Evolutionary conservation across 1,284 basidiomycete species (phyloP), one percentile per base, ranked within the genome.

Genomic region (Naganishia sp.): DNA sequence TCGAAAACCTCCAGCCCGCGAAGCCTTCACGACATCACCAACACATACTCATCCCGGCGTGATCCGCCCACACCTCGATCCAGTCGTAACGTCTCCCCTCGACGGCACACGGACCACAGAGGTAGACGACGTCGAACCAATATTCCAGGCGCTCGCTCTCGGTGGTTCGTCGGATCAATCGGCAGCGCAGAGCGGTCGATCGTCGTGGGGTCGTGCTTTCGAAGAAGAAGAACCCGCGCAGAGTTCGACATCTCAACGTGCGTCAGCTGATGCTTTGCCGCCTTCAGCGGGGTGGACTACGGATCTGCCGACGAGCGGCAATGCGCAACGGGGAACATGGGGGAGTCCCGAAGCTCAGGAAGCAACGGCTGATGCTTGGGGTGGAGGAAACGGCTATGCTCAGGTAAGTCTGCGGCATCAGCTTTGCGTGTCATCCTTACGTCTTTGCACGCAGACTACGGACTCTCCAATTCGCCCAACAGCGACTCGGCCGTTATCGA

Each of bases 191-290:
- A 42, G 41, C 53, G 31, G 46, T 18, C 43, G 51, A 15, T 23
- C 43, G 31, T 32, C 50, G 28, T 66, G 65, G 65, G 65, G 65
- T 6, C 49, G 65, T 7, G 58, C 65, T 17, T 66, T 62, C 35
- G 65, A 66, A 5, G 65, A 65, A 45, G 57, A 35, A 4, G 57
- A 60, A 0, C 18, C 41, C 3, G 17, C 50, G 18, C 25, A 25
- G n/a, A 2, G 31, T 7, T 42, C 56, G 41, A 23, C 11, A 21
- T 32, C 10, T 17, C 39, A 57, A 18, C 0, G 13, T 45, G 21
- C 32, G 18, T 45, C 55, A 25, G 5, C 21, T n/a, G 42, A 15
- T 32, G 39, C 39, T 25, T 18, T 23, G 17, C 35, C 45, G 58
- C 25, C 32, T 32, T 49, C 58, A 15, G 45, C 45, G 10, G 41